Conservation (phyloP, 2,329 filamentous ascomycete species). For the Fusarium anguioides region DNA sequence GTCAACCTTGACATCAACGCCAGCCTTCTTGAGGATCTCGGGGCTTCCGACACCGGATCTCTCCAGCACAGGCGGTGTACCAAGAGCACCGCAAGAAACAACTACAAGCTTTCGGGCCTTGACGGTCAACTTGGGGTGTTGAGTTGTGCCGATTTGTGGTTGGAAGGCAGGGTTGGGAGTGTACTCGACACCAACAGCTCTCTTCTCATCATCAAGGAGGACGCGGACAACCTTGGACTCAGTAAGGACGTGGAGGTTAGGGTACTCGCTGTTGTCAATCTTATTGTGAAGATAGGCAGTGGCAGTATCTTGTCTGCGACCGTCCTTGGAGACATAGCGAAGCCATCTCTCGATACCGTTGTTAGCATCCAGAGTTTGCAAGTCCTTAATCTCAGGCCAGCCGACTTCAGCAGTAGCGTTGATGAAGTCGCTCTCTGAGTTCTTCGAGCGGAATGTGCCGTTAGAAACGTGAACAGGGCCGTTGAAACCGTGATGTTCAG, state of each 20-base stretch:
- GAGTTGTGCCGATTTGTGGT: conserved; percentile 8
- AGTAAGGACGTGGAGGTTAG: conserved; percentile 69
- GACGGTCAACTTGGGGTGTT: conserved; percentile 29
- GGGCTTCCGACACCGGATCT: conserved; percentile 70
- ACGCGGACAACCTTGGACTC: conserved; percentile 67
- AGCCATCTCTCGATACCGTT: conserved; percentile 48
- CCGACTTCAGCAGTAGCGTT: conserved; percentile 59
- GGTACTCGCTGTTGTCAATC: conserved; percentile 53
- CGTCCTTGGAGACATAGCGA: conserved; percentile 59
- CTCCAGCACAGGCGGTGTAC: conserved; percentile 68
- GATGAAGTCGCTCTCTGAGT: conserved; percentile 61
- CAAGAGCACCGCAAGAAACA: conserved; percentile 59
- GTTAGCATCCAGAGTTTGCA: conserved; percentile 61
- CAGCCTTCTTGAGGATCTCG: conserved; percentile 59
- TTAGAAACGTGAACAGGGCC: conserved; percentile 68
- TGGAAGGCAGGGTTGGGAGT: conserved; percentile 54
- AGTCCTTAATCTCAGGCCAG: conserved; percentile 62
- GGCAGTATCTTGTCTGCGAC: conserved; percentile 68
- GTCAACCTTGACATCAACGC: conserved; percentile 58
- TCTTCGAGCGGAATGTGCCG: conserved; percentile 57
- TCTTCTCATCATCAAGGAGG: conserved; percentile 61
- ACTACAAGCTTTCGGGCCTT: conserved; percentile 48
- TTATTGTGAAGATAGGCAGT: conserved; percentile 57
- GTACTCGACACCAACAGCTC: conserved; percentile 70
- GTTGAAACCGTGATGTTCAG: conserved; percentile 61